Evolutionary conservation across 331 rosid species (phyloP), one percentile per base, ranked within the genome.

Genomic region (Acacia concinna): DNA sequence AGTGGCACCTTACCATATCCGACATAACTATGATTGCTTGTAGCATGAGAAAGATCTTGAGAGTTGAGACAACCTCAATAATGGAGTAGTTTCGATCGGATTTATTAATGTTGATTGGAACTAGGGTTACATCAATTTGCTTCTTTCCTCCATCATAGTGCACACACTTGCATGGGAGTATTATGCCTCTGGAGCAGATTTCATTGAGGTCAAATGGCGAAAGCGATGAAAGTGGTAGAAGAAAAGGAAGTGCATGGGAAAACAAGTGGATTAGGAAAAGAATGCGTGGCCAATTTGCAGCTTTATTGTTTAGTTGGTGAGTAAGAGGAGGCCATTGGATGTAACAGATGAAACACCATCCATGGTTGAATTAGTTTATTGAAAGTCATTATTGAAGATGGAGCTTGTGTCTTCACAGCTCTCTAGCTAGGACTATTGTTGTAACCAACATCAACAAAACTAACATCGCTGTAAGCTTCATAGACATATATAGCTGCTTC

Each of bases 1-100:
- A 12, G 89, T 86, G 14, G 89, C 78, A 15, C 87, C 69, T 73
- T 85, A 86, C 71, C 83, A 86, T 44, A 86, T 44, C 89, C 87
- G 38, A 86, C 87, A 83, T 77, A 86, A 81, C 83, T 77, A 35
- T 21, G 44, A 69, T 49, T 74, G 59, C 13, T 35, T 2, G 83
- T 40, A 80, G 62, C 35, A 21, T 80, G 59, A 44, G 87, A 86
- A 64, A 86, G 77, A 77, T 86, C 85, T 51, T 46, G 71, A 49
- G 30, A 15, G 84, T 51, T 46, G 71, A 49, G 30, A 15, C 40
- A 64, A 30, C 38, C 84, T 68, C 57, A 83, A 70, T 57, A 86
- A 71, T 21, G 89, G 84, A 0, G n/a, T 14, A 0, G n/a, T 14
- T 49, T 74, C 41, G n/a, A n/a, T n/a, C 27, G 89, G 89, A 66